Evolutionary conservation across 1,284 basidiomycete species (phyloP).

Genomic region (Malassezia globosa): DNA sequence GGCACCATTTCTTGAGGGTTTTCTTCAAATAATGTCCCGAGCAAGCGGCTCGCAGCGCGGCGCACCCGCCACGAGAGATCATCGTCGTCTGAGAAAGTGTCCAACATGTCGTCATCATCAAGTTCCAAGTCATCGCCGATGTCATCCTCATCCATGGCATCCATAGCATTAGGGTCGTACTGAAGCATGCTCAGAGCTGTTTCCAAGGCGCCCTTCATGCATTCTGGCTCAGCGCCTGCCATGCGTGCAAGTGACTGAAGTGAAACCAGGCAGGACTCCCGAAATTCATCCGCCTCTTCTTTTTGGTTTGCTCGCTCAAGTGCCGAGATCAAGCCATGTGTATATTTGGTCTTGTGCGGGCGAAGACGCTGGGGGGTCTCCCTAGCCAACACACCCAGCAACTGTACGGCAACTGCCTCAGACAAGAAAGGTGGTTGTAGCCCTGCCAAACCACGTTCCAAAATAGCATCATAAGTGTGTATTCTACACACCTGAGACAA

Average conservation of each 20-base stretch:
- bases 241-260: constrained; percentile 60
- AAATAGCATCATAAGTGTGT: constrained; percentile 10
- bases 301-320: constrained; percentile 59
- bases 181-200: constrained; percentile 68
- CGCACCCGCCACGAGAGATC: constrained; percentile 98
- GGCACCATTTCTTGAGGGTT: constrained; percentile 56
- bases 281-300: constrained; percentile 62
- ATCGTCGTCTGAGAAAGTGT: constrained; percentile 70
- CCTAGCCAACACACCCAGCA: constrained; percentile 58
- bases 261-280: constrained; percentile 51
- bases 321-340: constrained; percentile 49
- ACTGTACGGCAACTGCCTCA: constrained; percentile 58
- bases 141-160: constrained; percentile 51
- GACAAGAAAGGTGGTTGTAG: background rate
- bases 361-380: constrained; percentile 32
- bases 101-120: constrained; percentile 92
- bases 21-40: constrained; percentile 71
- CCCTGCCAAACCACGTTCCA: constrained; percentile 3
- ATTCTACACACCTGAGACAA: constrained; percentile 49
- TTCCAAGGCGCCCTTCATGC: constrained; percentile 58
- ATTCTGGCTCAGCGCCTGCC: constrained; percentile 58
- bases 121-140: constrained; percentile 54
- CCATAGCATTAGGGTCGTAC: constrained; percentile 90
- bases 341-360: constrained; percentile 20
- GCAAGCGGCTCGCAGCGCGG: constrained; percentile 77